A percentile compares a stretch with the other conserved stretches of the same genome.
Evolutionary conservation across 306 rosid species (phyloP).

Genomic region (Abrus precatorius): DNA sequence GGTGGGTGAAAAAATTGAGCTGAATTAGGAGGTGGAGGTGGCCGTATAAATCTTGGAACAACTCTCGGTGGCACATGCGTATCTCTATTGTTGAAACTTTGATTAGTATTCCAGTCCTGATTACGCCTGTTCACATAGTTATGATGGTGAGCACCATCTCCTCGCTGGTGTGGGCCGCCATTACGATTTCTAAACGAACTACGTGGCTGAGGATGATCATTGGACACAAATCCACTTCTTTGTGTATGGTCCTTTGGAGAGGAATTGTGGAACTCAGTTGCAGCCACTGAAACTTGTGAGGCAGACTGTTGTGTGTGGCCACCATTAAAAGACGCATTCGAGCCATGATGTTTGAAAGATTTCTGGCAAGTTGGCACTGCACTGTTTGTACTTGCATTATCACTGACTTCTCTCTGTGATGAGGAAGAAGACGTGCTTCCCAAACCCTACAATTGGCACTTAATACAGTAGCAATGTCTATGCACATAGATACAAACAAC

Average conservation of each 20-base stretch:
- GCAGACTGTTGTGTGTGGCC: constrained; percentile 61
- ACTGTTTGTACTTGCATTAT: constrained; percentile 56
- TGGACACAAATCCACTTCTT: constrained; percentile 62
- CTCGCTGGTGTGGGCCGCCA: constrained; percentile 72
- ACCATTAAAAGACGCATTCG: constrained; percentile 63
- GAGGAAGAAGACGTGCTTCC: constrained; percentile 56
- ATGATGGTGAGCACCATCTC: constrained; percentile 78
- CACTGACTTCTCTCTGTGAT: constrained; percentile 60
- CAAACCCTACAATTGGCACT: constrained; percentile 62
- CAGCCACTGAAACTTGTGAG: constrained; percentile 52
- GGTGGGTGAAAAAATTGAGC: constrained; percentile 60
- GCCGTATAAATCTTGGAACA: constrained; percentile 64
- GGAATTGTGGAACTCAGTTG: constrained; percentile 56
- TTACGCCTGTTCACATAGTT: constrained; percentile 70
- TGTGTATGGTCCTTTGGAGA: constrained; percentile 66
- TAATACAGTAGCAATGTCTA: constrained; percentile 46
- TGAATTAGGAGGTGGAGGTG: constrained; percentile 65
- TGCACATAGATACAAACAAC: constrained; percentile 31
- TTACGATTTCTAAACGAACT: constrained; percentile 67
- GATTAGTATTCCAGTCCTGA: constrained; percentile 76
- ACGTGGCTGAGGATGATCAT: constrained; percentile 70
- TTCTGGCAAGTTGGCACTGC: constrained; percentile 57
- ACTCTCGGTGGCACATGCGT: constrained; percentile 62
- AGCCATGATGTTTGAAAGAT: constrained; percentile 57
- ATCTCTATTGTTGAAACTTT: constrained; percentile 68